Evolutionary conservation across 768 basidiomycete species (phyloP), one percentile per base, ranked within the genome.

Genomic region (Russula compacta): DNA sequence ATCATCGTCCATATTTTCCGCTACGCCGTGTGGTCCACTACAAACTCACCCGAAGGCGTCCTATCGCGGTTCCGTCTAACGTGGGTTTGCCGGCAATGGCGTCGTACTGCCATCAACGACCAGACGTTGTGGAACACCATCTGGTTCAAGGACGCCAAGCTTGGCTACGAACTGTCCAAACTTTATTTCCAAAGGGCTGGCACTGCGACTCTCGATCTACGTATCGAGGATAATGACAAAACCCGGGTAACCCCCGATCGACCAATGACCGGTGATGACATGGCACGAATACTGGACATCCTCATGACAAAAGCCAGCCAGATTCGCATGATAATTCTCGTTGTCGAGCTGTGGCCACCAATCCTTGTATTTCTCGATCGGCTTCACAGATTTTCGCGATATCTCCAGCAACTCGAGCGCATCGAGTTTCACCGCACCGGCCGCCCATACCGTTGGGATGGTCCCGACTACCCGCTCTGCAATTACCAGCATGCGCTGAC

Each of bases 1-100:
- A 82, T 89, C 58, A 72, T 89, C 61, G 73, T 71, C 71, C 78
- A 81, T 60, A 85, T 90, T 65, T 81, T 89, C 66, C 84, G 81
- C 60, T 74, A 74, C 66, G 78, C 82, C 40, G 76, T 76, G 43
- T 86, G 83, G 85, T 78, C 21, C 63, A 66, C 46, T 66, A 74
- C 46, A 74, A 77, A 15, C 58, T 64, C 6, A 64, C 69, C 24
- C 75, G 53, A 53, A 19, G 48, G 36, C 38, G 17, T 53, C 36
- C 7, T 55, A 50, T 64, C 68, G 44, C 83, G 85, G 52, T 68
- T 83, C 38, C 68, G 67, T 53, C 68, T 88, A 60, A 83, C 84
- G 9, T 83, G 80, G 77, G 79, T 82, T 19, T 89, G 84, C 67
- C 74, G 71, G 48, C 63, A 60, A 4, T 72, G 69, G 67, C 67